Evolutionary conservation across 179 eudicot species (phyloP).

Genomic region (Dionaea muscipula): DNA sequence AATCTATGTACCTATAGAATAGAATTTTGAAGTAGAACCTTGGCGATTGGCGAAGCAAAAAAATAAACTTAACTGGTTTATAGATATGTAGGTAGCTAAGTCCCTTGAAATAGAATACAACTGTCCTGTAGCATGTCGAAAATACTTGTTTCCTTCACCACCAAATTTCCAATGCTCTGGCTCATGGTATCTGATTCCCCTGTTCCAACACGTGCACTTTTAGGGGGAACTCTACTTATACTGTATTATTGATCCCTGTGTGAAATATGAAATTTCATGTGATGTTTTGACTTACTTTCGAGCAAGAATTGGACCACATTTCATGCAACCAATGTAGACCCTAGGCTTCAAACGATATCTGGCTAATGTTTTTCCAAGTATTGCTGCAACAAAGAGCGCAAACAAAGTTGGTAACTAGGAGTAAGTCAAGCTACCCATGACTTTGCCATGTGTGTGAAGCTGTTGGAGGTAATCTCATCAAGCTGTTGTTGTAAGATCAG

Average conservation of each 20-base stretch:
- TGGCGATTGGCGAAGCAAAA: background rate
- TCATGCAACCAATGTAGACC: constrained; percentile 77
- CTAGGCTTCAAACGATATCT: constrained; percentile 51
- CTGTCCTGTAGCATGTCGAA: constrained; percentile 88
- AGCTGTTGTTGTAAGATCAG: no score
- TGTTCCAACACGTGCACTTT: constrained; percentile 17
- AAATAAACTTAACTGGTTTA: constrained; percentile 45
- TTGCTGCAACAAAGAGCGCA: constrained; percentile 39
- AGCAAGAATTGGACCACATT: constrained; percentile 77
- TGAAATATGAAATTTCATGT: background rate
- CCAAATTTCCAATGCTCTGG: constrained; percentile 90
- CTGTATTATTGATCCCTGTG: background rate
- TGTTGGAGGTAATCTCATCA: no score
- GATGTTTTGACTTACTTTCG: constrained; percentile 43
- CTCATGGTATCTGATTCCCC: constrained; percentile 75
- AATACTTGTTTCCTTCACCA: constrained; percentile 78
- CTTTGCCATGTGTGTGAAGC: background rate
- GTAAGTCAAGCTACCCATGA: background rate
- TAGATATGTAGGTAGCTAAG: constrained; percentile 60
- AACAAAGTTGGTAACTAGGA: background rate
- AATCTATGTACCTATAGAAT: background rate
- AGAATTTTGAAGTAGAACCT: background rate
- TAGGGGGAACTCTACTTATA: background rate
- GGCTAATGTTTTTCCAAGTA: constrained; percentile 64
- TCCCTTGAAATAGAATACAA: constrained; percentile 73